Percentiles rank a stretch among this genome's conserved stretches.
phyloP scores from a whole-genome alignment of 345 rosid genomes.

The Eucalyptus victrix region DNA sequence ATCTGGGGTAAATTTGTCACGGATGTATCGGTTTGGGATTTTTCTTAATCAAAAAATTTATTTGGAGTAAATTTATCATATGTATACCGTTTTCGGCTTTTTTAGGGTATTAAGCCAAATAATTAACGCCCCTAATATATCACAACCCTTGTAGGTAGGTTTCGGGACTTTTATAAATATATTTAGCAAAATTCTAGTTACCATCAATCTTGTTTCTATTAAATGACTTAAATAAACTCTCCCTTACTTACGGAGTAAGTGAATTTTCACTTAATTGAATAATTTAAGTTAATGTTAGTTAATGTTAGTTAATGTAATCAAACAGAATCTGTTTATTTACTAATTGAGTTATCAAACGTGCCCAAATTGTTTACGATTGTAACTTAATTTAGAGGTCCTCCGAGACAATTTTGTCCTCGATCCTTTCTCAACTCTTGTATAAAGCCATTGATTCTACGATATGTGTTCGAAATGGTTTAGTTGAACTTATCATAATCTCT shows the following conservation, averaged over 20 bases:
- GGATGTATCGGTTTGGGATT: accelerated
- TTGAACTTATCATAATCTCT: background rate
- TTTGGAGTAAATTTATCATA: no score
- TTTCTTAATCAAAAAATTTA: no score
- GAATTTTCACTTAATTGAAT: background rate
- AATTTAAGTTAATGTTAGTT: background rate
- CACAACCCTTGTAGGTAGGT: background rate
- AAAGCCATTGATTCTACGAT: background rate
- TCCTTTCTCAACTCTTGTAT: background rate
- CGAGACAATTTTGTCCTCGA: background rate
- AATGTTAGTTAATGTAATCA: background rate
- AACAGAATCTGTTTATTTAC: background rate
- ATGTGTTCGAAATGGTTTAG: background rate
- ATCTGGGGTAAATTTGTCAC: no score
- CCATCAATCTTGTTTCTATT: background rate
- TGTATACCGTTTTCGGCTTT: no score
- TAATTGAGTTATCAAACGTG: background rate
- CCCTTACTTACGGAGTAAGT: background rate
- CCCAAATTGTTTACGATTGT: background rate
- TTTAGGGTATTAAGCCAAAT: no score
- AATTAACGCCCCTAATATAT: background rate
- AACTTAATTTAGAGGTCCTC: background rate
- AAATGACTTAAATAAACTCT: background rate
- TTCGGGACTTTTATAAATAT: background rate
- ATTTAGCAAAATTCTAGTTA: background rate